Conservation (phyloP, 1,139 yeast species). For the Zygosaccharomyces sapae region DNA sequence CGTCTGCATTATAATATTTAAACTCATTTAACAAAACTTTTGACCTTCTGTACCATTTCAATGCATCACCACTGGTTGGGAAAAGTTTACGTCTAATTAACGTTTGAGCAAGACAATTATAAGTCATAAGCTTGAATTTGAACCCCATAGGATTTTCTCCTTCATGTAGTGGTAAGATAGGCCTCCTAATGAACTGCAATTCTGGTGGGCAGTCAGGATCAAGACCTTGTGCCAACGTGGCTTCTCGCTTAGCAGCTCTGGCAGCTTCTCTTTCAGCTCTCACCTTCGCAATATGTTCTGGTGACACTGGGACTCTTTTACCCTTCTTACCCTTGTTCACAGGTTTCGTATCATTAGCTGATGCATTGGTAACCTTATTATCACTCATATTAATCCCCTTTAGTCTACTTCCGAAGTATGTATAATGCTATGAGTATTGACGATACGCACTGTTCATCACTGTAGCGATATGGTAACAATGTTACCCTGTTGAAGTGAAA, state of each 20-base stretch:
- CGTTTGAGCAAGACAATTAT: slow-evolving; percentile 77
- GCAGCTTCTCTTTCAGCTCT: slow-evolving; percentile 45
- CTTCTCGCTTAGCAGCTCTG: slow-evolving; percentile 47
- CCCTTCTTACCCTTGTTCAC: slow-evolving; percentile 16
- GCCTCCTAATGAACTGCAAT: slow-evolving; percentile 53
- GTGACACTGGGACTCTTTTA: slow-evolving; percentile 45
- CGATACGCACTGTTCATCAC: too few species aligned
- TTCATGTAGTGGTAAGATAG: slow-evolving; percentile 42
- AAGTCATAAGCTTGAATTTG: slow-evolving; percentile 53
- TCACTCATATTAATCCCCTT: background rate
- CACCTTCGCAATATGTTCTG: slow-evolving; percentile 60
- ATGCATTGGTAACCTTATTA: background rate
- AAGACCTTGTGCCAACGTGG: slow-evolving; percentile 43
- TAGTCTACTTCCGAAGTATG: too few species aligned
- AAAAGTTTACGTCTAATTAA: slow-evolving; percentile 71
- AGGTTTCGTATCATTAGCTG: background rate
- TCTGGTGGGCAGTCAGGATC: slow-evolving; percentile 45
- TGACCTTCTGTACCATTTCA: slow-evolving; percentile 76
- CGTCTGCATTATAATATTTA: slow-evolving; percentile 60
- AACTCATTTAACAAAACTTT: slow-evolving; percentile 61
- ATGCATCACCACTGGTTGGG: slow-evolving; percentile 77
- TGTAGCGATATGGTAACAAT: too few species aligned
- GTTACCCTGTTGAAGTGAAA: slow-evolving; percentile 38
- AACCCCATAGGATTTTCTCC: slow-evolving; percentile 21
- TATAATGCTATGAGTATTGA: too few species aligned